Base-by-base conservation (phyloP, 2,329 filamentous ascomycete species). In the Trichoderma atroviride region DNA sequence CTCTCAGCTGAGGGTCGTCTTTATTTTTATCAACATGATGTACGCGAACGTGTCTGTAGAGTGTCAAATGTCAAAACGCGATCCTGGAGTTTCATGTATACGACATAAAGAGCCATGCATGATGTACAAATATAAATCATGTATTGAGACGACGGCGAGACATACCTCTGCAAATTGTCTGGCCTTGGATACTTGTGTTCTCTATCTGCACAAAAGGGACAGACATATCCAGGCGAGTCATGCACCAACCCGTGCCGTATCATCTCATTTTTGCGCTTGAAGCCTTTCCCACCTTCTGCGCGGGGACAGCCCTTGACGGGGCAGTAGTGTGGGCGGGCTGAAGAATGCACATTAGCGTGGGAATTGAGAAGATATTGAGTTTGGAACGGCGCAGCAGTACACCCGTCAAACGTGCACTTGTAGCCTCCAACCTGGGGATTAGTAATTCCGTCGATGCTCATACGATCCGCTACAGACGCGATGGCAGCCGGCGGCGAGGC, bases 131-230 rank as follows among this genome's bases (percentile, higher is more conserved):
- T 33, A 27, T 7, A 43, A 7, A 43, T 43, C 19, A 62, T 1
- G 24, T 33, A 31, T n/a, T 6, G 47, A 24, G 47, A 24, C n/a
- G 47, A 24, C 5, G 47, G 22, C 14, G 16, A 55, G 62, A 78
- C 86, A 73, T 84, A 96, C 93, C 95, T 89, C 83, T 97, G 95
- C 68, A 99, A 83, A 83, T 98, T 98, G 79, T 99, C 96, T 40
- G 96, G 96, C 74, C 96, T 86, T 5, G 96, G 96, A 78, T 98
- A 98, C 77, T 92, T 94, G 79, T 97, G 95, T 78, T 97, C 94
- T 73, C 94, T 87, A 76, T 97, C 94, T 1, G 93, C 92, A 79
- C 96, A 99, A 77, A 97, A 98, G 0, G 96, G 96, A 79, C 96
- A 99, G 35, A 97, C 90, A 76, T 98, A 99, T 70, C 95, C 95